These are phyloP conservation scores for Melocanna baccifera DNA, from an alignment of 176 grass and related monocot genomes.

Conservation along the genomic window DNA sequence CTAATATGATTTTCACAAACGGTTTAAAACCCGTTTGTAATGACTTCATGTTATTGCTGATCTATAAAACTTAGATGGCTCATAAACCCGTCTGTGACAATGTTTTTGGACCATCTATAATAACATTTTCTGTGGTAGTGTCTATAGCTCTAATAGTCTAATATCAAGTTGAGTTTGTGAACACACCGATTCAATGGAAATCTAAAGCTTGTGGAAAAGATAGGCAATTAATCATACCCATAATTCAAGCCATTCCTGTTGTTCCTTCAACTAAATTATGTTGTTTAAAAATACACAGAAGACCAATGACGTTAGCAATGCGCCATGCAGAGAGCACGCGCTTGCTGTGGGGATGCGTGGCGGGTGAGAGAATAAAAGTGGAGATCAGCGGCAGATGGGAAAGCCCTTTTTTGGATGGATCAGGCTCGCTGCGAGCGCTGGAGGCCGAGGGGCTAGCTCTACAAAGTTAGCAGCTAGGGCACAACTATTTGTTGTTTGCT, in stretches of 20 bases:
- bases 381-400: slow-evolving; percentile 24
- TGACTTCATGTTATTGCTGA: no score
- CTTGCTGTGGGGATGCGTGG: neutral
- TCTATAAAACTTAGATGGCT: no score
- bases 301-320: neutral
- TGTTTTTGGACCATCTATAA: no score
- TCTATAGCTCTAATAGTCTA: neutral
- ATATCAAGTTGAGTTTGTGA: neutral
- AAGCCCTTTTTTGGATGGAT: slow-evolving; percentile 42
- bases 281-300: neutral
- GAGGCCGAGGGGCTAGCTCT: slow-evolving; percentile 25
- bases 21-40: no score
- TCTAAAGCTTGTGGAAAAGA: neutral
- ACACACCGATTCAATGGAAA: neutral
- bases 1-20: no score
- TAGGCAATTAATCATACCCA: neutral
- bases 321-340: neutral
- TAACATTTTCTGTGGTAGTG: no score
- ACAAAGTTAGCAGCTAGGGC: slow-evolving; percentile 3
- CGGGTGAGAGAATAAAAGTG: slow-evolving; percentile 18
- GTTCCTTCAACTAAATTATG: neutral
- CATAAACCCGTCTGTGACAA: no score
- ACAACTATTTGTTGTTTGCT: slow-evolving; percentile 34
- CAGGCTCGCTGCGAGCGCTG: slow-evolving; percentile 43
- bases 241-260: neutral